Evolutionary conservation across 495 filamentous ascomycete species (phyloP), one percentile per base, ranked within the genome.

Genomic region (Thermothielavioides terrestris): DNA sequence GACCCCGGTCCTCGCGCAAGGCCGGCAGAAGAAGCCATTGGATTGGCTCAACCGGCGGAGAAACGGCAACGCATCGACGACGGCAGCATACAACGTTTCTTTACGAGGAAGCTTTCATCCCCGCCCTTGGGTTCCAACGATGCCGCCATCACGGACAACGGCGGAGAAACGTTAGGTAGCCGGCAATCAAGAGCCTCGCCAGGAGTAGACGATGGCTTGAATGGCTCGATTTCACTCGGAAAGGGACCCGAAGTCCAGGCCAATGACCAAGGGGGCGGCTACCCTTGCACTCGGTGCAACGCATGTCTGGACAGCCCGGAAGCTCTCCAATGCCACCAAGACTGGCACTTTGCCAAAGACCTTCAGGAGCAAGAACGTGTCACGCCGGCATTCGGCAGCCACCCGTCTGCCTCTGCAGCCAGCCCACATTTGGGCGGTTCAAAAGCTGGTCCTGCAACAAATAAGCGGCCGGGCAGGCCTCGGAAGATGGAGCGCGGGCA

Each of bases 291-390:
- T 42, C 79, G 77, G 38, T 96, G 92, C 68, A 73, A 73, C 43
- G 71, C 73, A 53, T 53, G 64, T 27, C 59, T 94, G 20, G 71
- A 68, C 28, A 69, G 68, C 10, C 63, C 69, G n/a, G 60, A 70
- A 54, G 76, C 80, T 28, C 72, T 81, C 59, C 76, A 80, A 44
- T 89, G 86, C 69, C 92, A 98, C 61, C 75, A 86, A 34, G 92
- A 98, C 63, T 98, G 89, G 86, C 92, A 98, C 70, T 88, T 95
- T 66, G 92, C 92, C 34, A 89, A 86, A 71, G 82, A 87, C 56
- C 75, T 97, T 23, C 84, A 84, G 55, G 76, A 79, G 64, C 58
- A 74, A 59, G 68, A 73, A 67, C 68, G 68, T 68, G 69, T 63
- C 67, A 70, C 25, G 37, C 59, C 59, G 42, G 56, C 64, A 72